Conservation (phyloP, 2,329 filamentous ascomycete genomes). For the Parascedosporium putredinis region DNA sequence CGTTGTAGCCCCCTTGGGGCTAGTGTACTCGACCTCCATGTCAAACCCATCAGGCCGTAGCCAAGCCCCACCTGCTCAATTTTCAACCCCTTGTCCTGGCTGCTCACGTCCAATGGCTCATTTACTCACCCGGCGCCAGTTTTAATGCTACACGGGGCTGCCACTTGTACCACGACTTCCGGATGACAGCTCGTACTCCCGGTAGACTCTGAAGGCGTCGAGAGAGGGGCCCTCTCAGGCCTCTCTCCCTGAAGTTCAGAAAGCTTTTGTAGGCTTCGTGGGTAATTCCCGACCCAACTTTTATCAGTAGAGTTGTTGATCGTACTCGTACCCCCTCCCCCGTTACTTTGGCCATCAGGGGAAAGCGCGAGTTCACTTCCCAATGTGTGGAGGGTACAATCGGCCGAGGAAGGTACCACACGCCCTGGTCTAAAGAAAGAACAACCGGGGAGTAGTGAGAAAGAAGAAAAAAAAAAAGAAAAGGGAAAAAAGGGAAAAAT, state of each 20-base stretch:
- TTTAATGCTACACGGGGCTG: background rate
- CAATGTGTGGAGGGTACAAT: background rate
- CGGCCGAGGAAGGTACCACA: constrained; percentile 5
- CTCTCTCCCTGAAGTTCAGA: constrained; percentile 1
- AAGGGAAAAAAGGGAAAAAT: background rate
- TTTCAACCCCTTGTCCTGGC: background rate
- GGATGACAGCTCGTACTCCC: background rate
- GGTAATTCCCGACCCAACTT: constrained; percentile 3
- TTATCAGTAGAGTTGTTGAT: too few relatives aligned
- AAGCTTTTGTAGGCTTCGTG: constrained; percentile 6
- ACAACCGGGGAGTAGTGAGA: background rate
- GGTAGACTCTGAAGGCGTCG: background rate
- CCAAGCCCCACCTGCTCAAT: background rate
- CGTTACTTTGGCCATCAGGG: background rate
- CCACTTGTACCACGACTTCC: constrained; percentile 1
- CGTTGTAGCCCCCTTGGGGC: background rate
- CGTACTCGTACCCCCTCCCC: background rate
- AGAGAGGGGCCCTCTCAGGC: background rate
- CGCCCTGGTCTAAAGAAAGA: background rate
- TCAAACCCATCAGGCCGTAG: background rate
- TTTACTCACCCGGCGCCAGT: background rate
- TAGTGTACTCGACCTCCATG: background rate
- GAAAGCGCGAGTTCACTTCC: background rate
- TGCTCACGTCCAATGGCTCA: background rate
- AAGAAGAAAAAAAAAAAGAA: background rate